These are phyloP conservation scores for Xerocomellus intermedius DNA, from an alignment of 768 basidiomycete species.

Conservation along the genomic window DNA sequence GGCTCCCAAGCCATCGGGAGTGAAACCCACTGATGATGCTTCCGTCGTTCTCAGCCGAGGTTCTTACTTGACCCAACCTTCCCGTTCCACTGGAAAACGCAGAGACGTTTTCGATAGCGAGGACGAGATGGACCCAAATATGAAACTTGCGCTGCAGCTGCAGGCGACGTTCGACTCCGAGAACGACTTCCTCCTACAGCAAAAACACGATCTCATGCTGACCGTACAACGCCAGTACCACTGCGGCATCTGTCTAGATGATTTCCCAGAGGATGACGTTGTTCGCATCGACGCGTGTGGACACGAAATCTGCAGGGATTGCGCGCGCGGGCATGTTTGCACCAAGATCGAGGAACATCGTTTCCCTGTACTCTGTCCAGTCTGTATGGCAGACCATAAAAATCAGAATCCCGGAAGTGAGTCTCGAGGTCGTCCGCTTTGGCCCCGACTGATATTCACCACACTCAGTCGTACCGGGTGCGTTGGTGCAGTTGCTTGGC, in stretches of 20 bases:
- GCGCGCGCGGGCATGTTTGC: conserved; percentile 43
- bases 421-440: neutral
- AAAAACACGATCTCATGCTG: conserved; percentile 31
- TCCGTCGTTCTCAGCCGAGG: neutral
- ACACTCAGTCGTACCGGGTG: conserved; percentile 36
- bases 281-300: conserved; percentile 43
- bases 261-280: conserved; percentile 41
- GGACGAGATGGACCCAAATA: conserved; percentile 10
- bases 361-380: conserved; percentile 61
- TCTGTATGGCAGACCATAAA: conserved; percentile 42
- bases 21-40: neutral
- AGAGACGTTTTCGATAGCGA: neutral
- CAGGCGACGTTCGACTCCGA: conserved; percentile 45
- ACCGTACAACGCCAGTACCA: conserved; percentile 40
- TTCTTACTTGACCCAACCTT: neutral
- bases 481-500: conserved; percentile 42
- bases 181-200: conserved; percentile 32
- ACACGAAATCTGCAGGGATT: conserved; percentile 55
- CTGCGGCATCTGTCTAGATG: conserved; percentile 59
- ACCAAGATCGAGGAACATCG: conserved; percentile 50
- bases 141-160: conserved; percentile 28
- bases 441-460: neutral
- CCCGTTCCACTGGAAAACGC: neutral
- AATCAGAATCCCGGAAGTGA: conserved; percentile 32
- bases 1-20: neutral